phyloP scores from a whole-genome alignment of 495 filamentous ascomycete genomes.

The Aspergillus coremiiformis region DNA sequence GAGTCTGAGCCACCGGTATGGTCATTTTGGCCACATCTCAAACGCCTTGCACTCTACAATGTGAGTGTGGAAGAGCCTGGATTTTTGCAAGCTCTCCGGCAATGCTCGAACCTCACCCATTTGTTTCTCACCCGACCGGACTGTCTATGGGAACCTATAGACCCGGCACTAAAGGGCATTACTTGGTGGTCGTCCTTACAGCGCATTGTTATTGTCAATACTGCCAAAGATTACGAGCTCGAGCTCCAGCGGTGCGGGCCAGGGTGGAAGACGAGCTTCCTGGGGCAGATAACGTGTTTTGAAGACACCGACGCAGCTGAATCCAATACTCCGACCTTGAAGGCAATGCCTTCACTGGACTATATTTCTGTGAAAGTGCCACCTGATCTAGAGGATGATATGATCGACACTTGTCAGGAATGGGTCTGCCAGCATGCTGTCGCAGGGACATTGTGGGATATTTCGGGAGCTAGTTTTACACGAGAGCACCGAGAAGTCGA shows the following conservation, averaged over 20 bases:
- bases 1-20: conserved; percentile 21
- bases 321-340: neutral
- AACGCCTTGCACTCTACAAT: conserved; percentile 28
- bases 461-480: neutral
- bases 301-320: neutral
- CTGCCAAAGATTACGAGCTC: neutral
- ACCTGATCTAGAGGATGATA: neutral
- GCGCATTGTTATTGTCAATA: neutral
- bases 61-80: conserved; percentile 12
- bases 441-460: conserved; percentile 4
- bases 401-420: conserved; percentile 11
- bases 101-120: conserved; percentile 21
- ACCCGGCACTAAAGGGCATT: no score
- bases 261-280: neutral
- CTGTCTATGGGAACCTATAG: conserved; percentile 5
- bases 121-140: conserved; percentile 30
- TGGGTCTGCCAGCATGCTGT: conserved; percentile 6
- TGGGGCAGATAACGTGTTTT: neutral
- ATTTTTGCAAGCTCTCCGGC: conserved; percentile 22
- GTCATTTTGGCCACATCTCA: conserved; percentile 25
- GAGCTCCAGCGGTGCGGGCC: neutral
- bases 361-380: neutral
- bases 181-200: neutral
- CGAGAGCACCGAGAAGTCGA: no score
- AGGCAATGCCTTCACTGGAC: neutral